A percentile compares a stretch with the other conserved stretches of the same genome.
These are phyloP conservation scores for Penicillium glabrum DNA, from an alignment of 2,329 filamentous ascomycete genomes.

Conservation along the genomic window DNA sequence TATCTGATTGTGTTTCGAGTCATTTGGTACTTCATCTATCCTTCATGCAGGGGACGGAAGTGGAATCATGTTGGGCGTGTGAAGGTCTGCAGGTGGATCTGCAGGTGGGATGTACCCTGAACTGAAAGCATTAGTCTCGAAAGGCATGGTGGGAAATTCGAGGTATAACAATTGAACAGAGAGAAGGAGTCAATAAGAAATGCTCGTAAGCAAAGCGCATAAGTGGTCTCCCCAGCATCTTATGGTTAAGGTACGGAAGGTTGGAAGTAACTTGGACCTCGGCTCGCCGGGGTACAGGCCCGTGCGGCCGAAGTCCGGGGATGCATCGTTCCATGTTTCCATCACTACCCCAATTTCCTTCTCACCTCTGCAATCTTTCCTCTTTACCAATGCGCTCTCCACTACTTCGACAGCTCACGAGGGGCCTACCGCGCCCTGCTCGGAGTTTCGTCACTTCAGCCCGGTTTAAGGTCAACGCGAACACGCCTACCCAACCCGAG, in stretches of 20 bases:
- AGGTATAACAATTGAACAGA: background rate
- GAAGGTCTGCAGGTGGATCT: background rate
- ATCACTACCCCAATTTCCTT: background rate
- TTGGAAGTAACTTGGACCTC: background rate
- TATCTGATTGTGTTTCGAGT: too few relatives aligned
- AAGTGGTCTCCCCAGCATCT: too few relatives aligned
- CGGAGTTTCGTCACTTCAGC: conserved; percentile 13
- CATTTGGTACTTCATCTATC: background rate
- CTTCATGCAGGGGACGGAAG: background rate
- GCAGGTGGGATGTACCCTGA: background rate
- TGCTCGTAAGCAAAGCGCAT: too few relatives aligned
- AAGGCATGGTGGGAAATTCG: background rate
- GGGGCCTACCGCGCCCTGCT: conserved; percentile 1
- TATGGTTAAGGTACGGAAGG: background rate
- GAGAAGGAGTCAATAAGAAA: too few relatives aligned
- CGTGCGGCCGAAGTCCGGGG: conserved; percentile 3
- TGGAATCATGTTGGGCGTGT: background rate
- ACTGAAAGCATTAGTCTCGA: background rate
- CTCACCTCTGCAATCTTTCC: background rate
- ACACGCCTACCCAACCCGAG: background rate
- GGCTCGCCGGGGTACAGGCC: background rate
- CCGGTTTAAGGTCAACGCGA: background rate
- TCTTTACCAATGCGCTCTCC: background rate
- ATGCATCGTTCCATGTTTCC: conserved; percentile 6
- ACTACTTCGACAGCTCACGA: conserved; percentile 8